Evolutionary conservation across 208 protist species (phyloP).

Genomic region (Phytomonas francai): DNA sequence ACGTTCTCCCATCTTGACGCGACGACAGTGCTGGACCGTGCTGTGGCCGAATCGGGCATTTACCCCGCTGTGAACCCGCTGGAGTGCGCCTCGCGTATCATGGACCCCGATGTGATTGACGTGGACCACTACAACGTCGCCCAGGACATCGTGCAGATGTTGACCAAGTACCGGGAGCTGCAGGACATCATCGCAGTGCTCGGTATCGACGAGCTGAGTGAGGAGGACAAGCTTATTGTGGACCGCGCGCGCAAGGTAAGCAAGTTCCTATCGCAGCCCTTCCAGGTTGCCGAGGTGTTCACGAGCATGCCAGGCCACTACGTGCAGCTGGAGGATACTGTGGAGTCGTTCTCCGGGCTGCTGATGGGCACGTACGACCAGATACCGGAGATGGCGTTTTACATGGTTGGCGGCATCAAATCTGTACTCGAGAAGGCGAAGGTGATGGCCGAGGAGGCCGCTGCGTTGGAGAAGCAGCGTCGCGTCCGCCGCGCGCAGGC

Average conservation of each 20-base stretch:
- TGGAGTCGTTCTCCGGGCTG: conserved; percentile 92
- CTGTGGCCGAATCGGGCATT: conserved; percentile 96
- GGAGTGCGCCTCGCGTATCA: conserved; percentile 96
- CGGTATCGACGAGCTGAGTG: conserved; percentile 98
- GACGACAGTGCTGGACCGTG: conserved; percentile 96
- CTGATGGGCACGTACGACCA: conserved; percentile 94
- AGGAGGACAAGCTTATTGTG: conserved; percentile 97
- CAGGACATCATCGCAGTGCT: conserved; percentile 99
- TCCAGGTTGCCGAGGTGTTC: conserved; percentile 97
- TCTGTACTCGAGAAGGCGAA: conserved; percentile 92
- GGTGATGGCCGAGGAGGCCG: conserved; percentile 79
- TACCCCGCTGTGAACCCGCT: conserved; percentile 98
- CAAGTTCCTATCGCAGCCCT: conserved; percentile 97
- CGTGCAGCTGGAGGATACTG: conserved; percentile 91
- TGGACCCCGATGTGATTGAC: conserved; percentile 94
- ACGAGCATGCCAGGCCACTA: conserved; percentile 94
- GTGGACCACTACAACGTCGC: conserved; percentile 96
- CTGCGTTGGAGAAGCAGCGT: conserved; percentile 52
- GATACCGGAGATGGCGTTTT: conserved; percentile 96
- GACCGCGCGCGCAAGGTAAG: conserved; percentile 89
- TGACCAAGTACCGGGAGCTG: conserved; percentile 97
- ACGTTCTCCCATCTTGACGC: conserved; percentile 98
- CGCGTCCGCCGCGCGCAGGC: conserved; percentile 28
- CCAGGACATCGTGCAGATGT: conserved; percentile 94
- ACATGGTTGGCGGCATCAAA: conserved; percentile 96